Conservation (phyloP, 305 asterid species). For the Fraxinus xanthoxyloides region DNA sequence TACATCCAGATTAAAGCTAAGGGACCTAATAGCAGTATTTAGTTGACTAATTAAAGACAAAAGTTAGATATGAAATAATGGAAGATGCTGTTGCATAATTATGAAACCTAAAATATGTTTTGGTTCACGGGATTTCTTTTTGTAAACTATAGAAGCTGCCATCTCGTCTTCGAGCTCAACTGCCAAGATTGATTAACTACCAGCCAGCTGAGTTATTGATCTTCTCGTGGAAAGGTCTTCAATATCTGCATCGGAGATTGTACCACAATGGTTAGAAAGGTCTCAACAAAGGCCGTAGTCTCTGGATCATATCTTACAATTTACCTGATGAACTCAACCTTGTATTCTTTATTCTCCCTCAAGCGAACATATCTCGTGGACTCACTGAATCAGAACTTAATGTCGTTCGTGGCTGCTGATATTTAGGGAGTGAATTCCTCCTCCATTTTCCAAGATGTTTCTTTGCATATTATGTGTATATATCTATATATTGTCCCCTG, state of each 20-base stretch:
- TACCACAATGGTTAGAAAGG: not conserved
- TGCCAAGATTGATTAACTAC: not conserved
- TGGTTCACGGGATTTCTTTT: not conserved
- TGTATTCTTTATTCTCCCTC: not conserved
- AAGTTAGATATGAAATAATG: not conserved
- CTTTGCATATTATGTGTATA: not conserved
- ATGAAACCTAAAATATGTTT: not conserved
- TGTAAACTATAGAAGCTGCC: not conserved
- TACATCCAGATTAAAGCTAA: not conserved
- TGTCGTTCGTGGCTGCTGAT: not conserved
- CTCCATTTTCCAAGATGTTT: not conserved
- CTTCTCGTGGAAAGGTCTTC: not conserved
- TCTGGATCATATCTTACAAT: not conserved
- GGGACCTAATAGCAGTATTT: not conserved
- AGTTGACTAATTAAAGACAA: not conserved
- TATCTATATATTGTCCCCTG: not conserved
- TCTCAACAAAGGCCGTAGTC: not conserved
- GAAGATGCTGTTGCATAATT: not conserved
- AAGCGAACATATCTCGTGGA: not conserved
- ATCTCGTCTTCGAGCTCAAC: not conserved
- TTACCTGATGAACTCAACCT: not conserved
- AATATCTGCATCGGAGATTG: not conserved
- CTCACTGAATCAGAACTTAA: not conserved
- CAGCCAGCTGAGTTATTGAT: not conserved
- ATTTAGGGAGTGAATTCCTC: not conserved